These are phyloP conservation scores for Vigna unguiculata DNA, from an alignment of 306 rosid species.

Conservation along the genomic window DNA sequence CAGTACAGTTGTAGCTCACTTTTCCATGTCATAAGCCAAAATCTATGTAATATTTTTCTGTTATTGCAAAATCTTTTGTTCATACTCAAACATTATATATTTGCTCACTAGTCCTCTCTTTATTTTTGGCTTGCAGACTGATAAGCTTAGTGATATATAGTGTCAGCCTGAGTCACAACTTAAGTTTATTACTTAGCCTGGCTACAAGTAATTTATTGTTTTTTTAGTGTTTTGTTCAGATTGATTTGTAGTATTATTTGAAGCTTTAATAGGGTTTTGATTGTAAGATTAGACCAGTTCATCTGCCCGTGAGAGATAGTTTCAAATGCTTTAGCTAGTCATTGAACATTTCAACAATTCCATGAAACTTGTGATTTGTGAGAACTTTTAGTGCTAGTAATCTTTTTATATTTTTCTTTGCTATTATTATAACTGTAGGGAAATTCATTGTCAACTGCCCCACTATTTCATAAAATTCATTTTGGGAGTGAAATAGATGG, in stretches of 20 bases:
- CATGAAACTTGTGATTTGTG: neutral
- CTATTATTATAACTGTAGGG: neutral
- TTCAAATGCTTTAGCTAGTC: conserved; percentile 25
- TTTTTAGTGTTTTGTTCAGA: conserved; percentile 22
- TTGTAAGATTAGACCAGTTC: conserved; percentile 8
- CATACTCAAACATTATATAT: conserved; percentile 25
- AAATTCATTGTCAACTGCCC: neutral
- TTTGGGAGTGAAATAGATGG: neutral
- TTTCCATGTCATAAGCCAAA: conserved; percentile 10
- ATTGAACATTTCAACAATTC: conserved; percentile 11
- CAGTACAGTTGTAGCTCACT: neutral
- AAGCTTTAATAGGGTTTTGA: conserved; percentile 4
- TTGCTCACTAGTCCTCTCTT: conserved; percentile 19
- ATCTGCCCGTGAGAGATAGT: conserved; percentile 8
- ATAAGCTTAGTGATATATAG: conserved; percentile 89
- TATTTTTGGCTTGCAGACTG: conserved; percentile 59
- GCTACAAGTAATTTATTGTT: conserved; percentile 74
- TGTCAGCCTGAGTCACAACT: conserved; percentile 98
- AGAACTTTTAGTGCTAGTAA: conserved; percentile 1
- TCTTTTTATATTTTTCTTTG: conserved; percentile 10
- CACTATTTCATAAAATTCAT: conserved; percentile 34
- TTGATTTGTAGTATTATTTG: conserved; percentile 15
- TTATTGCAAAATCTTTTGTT: neutral
- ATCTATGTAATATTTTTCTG: neutral
- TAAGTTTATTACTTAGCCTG: conserved; percentile 97